A percentile compares a stretch with the other conserved stretches of the same genome.
phyloP scores from a whole-genome alignment of 192 early-diverging fungal species.

The Coemansia sp. region DNA sequence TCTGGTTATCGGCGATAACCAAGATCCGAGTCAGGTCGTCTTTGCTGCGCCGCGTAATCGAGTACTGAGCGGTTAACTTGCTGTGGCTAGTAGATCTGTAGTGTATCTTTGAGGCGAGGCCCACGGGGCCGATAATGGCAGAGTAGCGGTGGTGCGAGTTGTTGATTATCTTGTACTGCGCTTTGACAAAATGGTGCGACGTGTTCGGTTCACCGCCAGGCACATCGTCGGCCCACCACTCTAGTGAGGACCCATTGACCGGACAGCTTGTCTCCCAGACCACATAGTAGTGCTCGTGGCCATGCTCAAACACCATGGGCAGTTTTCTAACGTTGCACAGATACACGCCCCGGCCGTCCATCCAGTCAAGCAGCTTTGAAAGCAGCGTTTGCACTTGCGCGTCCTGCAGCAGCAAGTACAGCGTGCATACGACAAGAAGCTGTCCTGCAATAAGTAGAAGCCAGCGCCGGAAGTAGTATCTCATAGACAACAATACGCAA shows the following conservation, averaged over 20 bases:
- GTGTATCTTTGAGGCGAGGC: constrained; percentile 14
- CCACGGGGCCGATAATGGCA: constrained; percentile 37
- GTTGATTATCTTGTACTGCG: constrained; percentile 31
- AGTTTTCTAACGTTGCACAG: constrained; percentile 37
- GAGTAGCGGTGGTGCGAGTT: constrained; percentile 35
- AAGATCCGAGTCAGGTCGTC: constrained; percentile 15
- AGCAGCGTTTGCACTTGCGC: constrained; percentile 18
- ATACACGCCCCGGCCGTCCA: constrained; percentile 22
- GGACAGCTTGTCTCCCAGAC: constrained; percentile 53
- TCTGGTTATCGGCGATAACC: constrained; percentile 52
- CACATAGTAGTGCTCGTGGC: constrained; percentile 42
- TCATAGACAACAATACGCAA: constrained; percentile 17
- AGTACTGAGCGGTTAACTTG: constrained; percentile 19
- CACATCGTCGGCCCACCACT: constrained; percentile 39
- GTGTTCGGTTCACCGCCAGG: neutral
- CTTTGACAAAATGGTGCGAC: constrained; percentile 19
- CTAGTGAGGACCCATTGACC: constrained; percentile 15
- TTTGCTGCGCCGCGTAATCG: constrained; percentile 13
- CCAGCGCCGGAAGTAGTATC: constrained; percentile 29
- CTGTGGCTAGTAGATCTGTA: constrained; percentile 31
- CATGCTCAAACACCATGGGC: constrained; percentile 48
- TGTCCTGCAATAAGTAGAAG: constrained; percentile 18
- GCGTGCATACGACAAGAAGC: neutral
- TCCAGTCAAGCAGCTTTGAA: constrained; percentile 17
- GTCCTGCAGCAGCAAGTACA: constrained; percentile 14